phyloP scores from a whole-genome alignment of 148 eudicot species.

The Persicaria tinctoria region DNA sequence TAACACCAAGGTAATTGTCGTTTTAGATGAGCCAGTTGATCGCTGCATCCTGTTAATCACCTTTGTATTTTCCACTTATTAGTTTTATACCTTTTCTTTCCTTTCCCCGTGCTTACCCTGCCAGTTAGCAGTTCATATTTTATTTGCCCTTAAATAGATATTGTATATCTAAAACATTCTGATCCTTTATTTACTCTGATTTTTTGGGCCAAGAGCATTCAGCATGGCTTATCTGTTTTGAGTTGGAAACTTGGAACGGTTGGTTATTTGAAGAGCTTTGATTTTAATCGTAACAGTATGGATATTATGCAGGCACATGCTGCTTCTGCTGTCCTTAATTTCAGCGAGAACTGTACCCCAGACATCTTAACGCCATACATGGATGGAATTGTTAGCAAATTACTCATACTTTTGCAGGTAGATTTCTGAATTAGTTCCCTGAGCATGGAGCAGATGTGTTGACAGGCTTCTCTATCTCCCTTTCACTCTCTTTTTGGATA shows the following conservation, averaged over 20 bases:
- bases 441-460: not conserved
- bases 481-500: not conserved
- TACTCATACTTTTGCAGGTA: slow-evolving; percentile 82
- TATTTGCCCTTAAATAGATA: no score
- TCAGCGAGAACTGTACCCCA: slow-evolving; percentile 90
- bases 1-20: not conserved
- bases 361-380: slow-evolving; percentile 83
- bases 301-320: slow-evolving; percentile 71
- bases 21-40: not conserved
- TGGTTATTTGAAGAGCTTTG: not conserved
- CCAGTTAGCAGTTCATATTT: no score
- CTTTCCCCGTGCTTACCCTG: no score
- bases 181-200: not conserved
- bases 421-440: not conserved
- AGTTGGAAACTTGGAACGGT: slow-evolving; percentile 12
- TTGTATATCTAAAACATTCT: not conserved
- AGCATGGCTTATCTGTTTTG: not conserved
- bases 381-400: slow-evolving; percentile 79
- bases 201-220: not conserved
- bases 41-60: not conserved
- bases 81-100: not conserved
- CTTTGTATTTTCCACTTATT: not conserved
- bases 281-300: not conserved
- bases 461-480: not conserved
- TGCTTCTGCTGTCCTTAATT: slow-evolving; percentile 89